Base-by-base conservation (phyloP, 495 filamentous ascomycete species). In the Wilcoxina mikolae region DNA sequence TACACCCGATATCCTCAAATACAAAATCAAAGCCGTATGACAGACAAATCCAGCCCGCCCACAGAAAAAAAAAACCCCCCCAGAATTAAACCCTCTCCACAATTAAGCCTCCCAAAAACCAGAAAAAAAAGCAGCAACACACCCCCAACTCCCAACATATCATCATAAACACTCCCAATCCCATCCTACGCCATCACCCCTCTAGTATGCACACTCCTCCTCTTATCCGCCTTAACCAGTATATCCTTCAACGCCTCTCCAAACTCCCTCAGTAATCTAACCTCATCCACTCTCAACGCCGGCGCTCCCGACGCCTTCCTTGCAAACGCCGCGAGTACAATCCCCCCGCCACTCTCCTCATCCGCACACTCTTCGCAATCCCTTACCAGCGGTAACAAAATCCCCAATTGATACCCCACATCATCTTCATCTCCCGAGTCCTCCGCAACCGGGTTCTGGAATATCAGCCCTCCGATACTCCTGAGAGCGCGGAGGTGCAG, bases 191-290 rank as follows among this genome's bases (percentile, higher is more conserved):
- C 15, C 31, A 35, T 7, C 31, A 15, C 31, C 31, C 15, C 5
- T 7, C 15, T 35, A 5, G 15, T 7, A 5, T 15, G 5, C 7
- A 35, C 43, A 49, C 46, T 23, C 24, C 9, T 29, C 46, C 39
- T 43, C 24, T 25, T 38, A 41, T 54, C 51, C 4, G 51, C 51
- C 33, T 54, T 54, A 10, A 54, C 51, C 18, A 66, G 38, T 20
- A 65, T 66, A 54, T 66, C 63, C 46, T 60, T 59, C 62, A 66
- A 62, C 18, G 63, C 62, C 54, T 65, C 59, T 4, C 63, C 63
- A 57, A 66, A 66, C 51, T 66, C 62, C 24, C 54, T 53, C 47
- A 66, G 35, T 27, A 64, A 65, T 26, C 59, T 51, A 17, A 66
- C 63, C 46, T 66, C 56, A 41, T 66, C 62, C 1, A 56, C 58